Evolutionary conservation across 129 eudicot species (phyloP).

Genomic region (Heracleum sosnowskyi): DNA sequence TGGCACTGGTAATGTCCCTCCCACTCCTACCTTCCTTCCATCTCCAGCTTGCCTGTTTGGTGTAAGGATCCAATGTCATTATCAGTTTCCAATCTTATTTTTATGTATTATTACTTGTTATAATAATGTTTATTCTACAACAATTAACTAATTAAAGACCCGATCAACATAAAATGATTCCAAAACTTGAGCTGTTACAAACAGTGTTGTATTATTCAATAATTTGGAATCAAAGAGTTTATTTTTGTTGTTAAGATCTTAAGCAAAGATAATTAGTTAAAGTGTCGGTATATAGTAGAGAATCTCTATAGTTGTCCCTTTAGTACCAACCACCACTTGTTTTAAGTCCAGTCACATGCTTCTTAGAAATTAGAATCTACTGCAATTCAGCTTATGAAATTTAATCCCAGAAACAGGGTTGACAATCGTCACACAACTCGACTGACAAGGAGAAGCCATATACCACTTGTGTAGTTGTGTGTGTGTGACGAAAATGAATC

Average conservation of each 20-base stretch:
- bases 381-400: not conserved
- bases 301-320: conserved; percentile 3
- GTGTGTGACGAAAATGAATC: not conserved
- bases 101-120: not conserved
- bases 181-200: not conserved
- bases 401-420: no score
- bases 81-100: not conserved
- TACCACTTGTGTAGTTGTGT: not conserved
- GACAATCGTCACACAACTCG: not conserved
- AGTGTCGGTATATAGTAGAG: not conserved
- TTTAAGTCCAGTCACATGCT: not conserved
- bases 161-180: not conserved
- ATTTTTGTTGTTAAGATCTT: not conserved
- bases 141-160: not conserved
- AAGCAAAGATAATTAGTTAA: conserved; percentile 5
- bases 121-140: not conserved
- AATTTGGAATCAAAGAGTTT: not conserved
- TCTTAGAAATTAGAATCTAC: not conserved
- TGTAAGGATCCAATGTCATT: conserved; percentile 20
- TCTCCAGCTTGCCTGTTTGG: not conserved
- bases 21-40: conserved; percentile 7
- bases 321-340: not conserved
- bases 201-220: not conserved
- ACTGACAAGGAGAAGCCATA: not conserved
- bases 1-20: not conserved